These are phyloP conservation scores for Angomonas deanei DNA, from an alignment of 208 protist species.

Conservation along the genomic window DNA sequence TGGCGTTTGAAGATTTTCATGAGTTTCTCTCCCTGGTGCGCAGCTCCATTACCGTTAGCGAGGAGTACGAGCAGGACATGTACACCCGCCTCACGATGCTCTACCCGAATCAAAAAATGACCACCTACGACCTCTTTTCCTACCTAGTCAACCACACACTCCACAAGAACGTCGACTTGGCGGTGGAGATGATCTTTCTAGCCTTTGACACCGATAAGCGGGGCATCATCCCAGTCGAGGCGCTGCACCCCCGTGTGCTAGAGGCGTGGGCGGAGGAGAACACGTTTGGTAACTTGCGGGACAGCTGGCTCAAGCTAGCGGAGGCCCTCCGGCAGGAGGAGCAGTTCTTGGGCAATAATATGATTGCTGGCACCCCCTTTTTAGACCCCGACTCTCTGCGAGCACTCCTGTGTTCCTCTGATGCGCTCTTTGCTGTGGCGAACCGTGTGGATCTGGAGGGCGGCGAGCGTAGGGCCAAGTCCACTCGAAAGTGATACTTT, in stretches of 20 bases:
- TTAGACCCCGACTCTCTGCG: conserved; percentile 26
- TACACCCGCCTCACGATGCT: conserved; percentile 4
- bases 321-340: conserved; percentile 30
- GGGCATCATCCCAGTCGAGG: conserved; percentile 40
- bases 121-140: conserved; percentile 32
- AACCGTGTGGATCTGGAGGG: conserved; percentile 65
- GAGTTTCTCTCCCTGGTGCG: conserved; percentile 23
- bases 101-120: conserved; percentile 11
- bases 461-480: neutral
- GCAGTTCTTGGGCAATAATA: conserved; percentile 11
- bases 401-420: conserved; percentile 36
- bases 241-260: conserved; percentile 35
- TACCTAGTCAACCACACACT: conserved; percentile 52
- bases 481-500: neutral
- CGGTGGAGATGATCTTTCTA: conserved; percentile 51
- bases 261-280: conserved; percentile 52
- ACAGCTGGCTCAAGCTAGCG: conserved; percentile 57
- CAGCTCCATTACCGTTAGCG: conserved; percentile 27
- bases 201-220: conserved; percentile 50
- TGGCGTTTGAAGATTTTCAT: conserved; percentile 18
- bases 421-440: conserved; percentile 27
- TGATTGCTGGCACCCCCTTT: conserved; percentile 21
- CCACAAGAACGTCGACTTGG: conserved; percentile 49
- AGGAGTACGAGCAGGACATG: conserved; percentile 34
- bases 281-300: conserved; percentile 63